Evolutionary conservation across 2,329 filamentous ascomycete species (phyloP).

Genomic region (Juglanconis juglandina): DNA sequence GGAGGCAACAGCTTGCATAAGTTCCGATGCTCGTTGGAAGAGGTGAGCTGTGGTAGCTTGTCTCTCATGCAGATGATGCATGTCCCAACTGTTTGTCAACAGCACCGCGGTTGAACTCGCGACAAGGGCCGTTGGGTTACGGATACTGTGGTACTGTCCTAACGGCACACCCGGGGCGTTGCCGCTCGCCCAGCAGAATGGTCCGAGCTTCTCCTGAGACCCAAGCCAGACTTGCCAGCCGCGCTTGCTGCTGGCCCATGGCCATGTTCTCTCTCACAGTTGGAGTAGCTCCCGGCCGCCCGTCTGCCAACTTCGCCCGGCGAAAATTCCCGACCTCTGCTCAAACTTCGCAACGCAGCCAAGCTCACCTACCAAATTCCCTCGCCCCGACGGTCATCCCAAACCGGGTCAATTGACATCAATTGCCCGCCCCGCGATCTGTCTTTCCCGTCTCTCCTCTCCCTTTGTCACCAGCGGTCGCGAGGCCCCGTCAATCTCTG

Average conservation of each 20-base stretch:
- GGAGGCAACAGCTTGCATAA: too few relatives aligned
- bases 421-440: slow-evolving; percentile 21
- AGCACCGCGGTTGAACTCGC: neutral
- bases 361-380: slow-evolving; percentile 12
- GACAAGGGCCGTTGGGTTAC: neutral
- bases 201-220: neutral
- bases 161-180: neutral
- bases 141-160: neutral
- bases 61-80: neutral
- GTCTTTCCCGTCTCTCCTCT: slow-evolving; percentile 31
- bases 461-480: slow-evolving; percentile 35
- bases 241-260: neutral
- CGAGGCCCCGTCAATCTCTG: slow-evolving; percentile 39
- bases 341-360: slow-evolving; percentile 25
- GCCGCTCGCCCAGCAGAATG: neutral
- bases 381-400: slow-evolving; percentile 15
- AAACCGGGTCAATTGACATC: slow-evolving; percentile 21
- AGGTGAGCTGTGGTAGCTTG: neutral
- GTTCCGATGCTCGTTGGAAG: neutral
- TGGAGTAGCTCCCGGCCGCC: too few relatives aligned
- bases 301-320: slow-evolving; percentile 16
- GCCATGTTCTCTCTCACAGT: too few relatives aligned
- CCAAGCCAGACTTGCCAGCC: neutral
- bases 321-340: slow-evolving; percentile 36
- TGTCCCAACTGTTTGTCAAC: neutral